Evolutionary conservation across 2,329 filamentous ascomycete genomes (phyloP).

Genomic region (Fusarium pseudonygamai): DNA sequence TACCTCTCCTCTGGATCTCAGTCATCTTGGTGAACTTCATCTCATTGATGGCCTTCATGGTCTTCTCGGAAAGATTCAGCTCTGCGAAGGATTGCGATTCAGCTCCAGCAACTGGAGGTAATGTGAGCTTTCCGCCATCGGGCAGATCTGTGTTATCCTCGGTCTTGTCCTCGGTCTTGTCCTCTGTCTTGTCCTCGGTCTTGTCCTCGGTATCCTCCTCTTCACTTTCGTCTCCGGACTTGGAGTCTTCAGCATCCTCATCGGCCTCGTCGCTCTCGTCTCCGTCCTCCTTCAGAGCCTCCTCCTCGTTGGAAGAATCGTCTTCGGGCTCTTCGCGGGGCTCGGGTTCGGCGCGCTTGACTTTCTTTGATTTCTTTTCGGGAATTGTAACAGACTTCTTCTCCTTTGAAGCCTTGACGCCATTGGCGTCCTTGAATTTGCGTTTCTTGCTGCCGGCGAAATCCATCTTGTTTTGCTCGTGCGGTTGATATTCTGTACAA

Average conservation of each 20-base stretch:
- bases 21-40: conserved; percentile 98
- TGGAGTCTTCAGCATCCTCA: conserved; percentile 45
- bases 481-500: conserved; percentile 14
- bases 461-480: conserved; percentile 46
- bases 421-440: conserved; percentile 51
- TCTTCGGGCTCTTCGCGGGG: conserved; percentile 40
- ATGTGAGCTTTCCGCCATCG: conserved; percentile 54
- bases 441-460: conserved; percentile 56
- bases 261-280: conserved; percentile 44
- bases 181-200: conserved; percentile 43
- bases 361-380: conserved; percentile 55
- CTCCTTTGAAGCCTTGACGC: conserved; percentile 39
- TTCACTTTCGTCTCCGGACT: conserved; percentile 40
- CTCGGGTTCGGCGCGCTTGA: conserved; percentile 49
- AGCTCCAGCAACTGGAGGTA: conserved; percentile 62
- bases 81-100: conserved; percentile 80
- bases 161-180: conserved; percentile 40
- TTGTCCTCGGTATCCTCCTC: conserved; percentile 42
- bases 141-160: conserved; percentile 49
- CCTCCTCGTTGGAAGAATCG: conserved; percentile 42
- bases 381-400: conserved; percentile 40
- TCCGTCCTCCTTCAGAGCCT: conserved; percentile 41
- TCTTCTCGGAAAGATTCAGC: conserved; percentile 86
- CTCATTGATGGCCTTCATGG: conserved; percentile 83
- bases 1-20: conserved; percentile 87